Conservation (phyloP, 169 alveolate genomes). For the Eimeria maxima region DNA sequence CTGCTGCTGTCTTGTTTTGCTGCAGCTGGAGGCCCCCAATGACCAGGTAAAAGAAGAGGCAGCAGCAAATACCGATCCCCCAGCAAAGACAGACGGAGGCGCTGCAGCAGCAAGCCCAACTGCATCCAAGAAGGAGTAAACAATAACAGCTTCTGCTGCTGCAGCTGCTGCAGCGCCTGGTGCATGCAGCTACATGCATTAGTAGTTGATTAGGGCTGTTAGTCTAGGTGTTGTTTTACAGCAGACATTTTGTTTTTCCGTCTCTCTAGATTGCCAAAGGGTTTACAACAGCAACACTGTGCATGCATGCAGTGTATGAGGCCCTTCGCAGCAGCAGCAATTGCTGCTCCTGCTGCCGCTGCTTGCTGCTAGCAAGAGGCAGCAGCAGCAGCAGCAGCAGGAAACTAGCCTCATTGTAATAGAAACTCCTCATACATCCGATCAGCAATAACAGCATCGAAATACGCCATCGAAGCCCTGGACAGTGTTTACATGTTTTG, state of each 20-base stretch:
- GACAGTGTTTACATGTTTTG: neutral
- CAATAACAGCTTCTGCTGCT: neutral
- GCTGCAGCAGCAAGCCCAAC: neutral
- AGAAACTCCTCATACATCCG: neutral
- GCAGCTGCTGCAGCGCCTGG: neutral
- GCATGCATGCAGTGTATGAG: neutral
- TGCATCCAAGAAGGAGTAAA: neutral
- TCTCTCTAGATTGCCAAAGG: neutral
- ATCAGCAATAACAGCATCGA: neutral
- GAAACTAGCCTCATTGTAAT: neutral
- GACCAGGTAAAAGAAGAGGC: neutral
- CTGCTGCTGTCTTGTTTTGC: neutral
- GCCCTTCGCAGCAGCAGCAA: neutral
- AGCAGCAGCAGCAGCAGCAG: slow-evolving; percentile 13
- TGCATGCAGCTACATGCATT: neutral
- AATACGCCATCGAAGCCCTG: neutral
- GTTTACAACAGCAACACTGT: too few species aligned
- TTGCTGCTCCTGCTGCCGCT: neutral
- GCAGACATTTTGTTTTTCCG: neutral
- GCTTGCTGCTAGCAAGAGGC: neutral
- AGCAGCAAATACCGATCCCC: neutral
- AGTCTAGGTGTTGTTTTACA: neutral
- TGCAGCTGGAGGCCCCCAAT: neutral
- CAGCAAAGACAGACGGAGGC: neutral
- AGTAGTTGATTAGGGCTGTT: neutral